Evolutionary conservation across 106 monocot genomes (phyloP), one percentile per base, ranked within the genome.

Genomic region (Ottelia alismoides): DNA sequence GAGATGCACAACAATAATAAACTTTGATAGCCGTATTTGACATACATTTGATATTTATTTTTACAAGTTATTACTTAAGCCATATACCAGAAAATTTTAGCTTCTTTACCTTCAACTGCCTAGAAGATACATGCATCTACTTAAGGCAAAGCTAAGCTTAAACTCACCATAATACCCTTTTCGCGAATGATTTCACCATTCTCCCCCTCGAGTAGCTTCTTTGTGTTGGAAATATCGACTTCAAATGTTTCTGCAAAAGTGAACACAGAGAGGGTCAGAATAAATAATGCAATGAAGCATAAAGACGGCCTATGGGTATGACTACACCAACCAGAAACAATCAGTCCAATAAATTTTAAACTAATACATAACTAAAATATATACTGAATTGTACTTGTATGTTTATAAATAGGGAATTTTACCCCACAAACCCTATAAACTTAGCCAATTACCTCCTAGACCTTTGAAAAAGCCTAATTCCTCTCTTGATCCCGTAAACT

Each of bases 161-260:
- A 7, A 73, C 82, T 76, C 61, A 92, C 92, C 71, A 85, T 76
- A 52, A 98, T 82, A 57, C 68, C 89, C 25, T 59, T 89, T 56
- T 85, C 49, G 28, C 74, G 78, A 18, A 98, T 98, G 50, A 60
- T 79, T 51, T 82, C 57, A 20, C 89, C 85, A 51, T 78, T 70
- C 49, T 82, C 76, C 54, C 89, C 89, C 67, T 98, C 85, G 22
- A 89, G 47, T 68, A 98, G 89, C 23, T 62, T 85, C 70, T 70
- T 85, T 45, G 96, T 98, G 74, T 79, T 98, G 32, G 79, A 72
- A 62, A 90, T 90, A 63, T 98, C 96, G 56, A 98, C 79, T 57
- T 82, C 72, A 82, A 98, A 98, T 72, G 96, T 98, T 70, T 77
- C 96, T 98, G 63, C 62, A 75, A 31, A 62, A 25, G 76, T n/a